These are phyloP conservation scores for Ophiosphaerella korrae DNA, from an alignment of 2,329 filamentous ascomycete genomes.

Conservation along the genomic window DNA sequence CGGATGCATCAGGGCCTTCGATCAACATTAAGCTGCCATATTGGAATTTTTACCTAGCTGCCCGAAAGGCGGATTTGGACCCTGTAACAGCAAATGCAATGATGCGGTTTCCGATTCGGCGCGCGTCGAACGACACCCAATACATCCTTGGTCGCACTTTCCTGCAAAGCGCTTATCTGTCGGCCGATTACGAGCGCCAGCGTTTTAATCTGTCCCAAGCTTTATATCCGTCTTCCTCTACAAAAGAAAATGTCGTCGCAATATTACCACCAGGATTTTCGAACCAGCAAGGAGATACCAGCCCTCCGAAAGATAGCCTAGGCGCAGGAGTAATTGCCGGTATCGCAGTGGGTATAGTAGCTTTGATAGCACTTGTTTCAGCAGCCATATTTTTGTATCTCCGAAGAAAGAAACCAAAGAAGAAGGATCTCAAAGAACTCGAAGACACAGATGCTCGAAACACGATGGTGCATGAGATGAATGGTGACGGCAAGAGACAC, in stretches of 20 bases:
- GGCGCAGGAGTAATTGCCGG: conserved; percentile 29
- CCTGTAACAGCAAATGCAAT: conserved; percentile 25
- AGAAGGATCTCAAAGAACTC: conserved; percentile 11
- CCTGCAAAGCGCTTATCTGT: conserved; percentile 50
- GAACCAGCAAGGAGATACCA: background rate
- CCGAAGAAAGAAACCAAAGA: conserved; percentile 7
- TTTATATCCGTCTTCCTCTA: conserved; percentile 54
- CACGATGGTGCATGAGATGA: conserved; percentile 8
- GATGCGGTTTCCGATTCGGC: conserved; percentile 47
- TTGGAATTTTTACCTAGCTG: conserved; percentile 45
- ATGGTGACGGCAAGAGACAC: conserved; percentile 12
- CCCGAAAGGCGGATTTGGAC: conserved; percentile 5
- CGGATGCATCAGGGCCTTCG: conserved; percentile 26
- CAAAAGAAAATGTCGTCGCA: conserved; percentile 45
- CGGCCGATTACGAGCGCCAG: conserved; percentile 44
- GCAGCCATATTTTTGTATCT: conserved; percentile 18
- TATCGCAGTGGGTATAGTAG: conserved; percentile 26
- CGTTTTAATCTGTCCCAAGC: conserved; percentile 52
- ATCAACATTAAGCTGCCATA: conserved; percentile 46
- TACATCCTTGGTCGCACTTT: conserved; percentile 48
- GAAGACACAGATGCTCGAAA: conserved; percentile 19
- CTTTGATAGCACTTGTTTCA: background rate
- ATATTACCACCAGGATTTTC: conserved; percentile 20
- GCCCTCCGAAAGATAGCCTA: conserved; percentile 10
- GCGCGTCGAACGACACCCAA: conserved; percentile 45